Base-by-base conservation (phyloP, 805 yeast genomes). In the Metschnikowia noctiluminum region DNA sequence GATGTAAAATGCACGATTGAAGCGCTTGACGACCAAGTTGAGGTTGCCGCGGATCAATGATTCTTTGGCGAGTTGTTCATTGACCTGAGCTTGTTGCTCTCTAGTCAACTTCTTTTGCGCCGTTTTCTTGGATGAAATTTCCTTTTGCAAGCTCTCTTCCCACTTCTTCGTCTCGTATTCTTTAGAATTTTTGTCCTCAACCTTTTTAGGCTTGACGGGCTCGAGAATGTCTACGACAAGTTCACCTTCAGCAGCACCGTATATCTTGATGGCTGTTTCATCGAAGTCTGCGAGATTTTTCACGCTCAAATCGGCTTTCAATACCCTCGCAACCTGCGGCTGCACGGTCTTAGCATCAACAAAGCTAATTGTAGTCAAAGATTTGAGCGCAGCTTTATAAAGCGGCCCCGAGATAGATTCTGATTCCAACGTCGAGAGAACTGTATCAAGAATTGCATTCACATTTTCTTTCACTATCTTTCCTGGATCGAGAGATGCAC, bases 141-240 rank as follows among this genome's bases (percentile, higher is more conserved):
- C 92, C 53, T 82, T 81, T 58, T 92, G 81, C 31, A 94, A 78
- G 44, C 79, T 79, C 56, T 85, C 90, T 62, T 94, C 99, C 98
- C 98, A 92, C 63, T 88, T 82, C 50, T 79, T 70, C 2, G 91
- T 86, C 58, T 86, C 96, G 58, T 89, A 89, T 59, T 90, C 96
- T 61, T 84, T 90, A 1, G 88, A 71, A 62, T 88, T 88, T 62
- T 87, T 88, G 61, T 81, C 80, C 12, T 81, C 80, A 5, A 68
- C 71, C 32, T 67, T 66, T 60, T 73, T 77, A 2, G 61, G 41
- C 47, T 68, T 69, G 11, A 62, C 58, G 32, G 64, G 61, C 35
- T 76, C 78, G 42, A 87, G 64, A 6, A 87, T 81, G 59, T 88
- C 82, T 15, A 82, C 66, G 2, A 86, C 94, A 46, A 85, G 63